A percentile compares a stretch with the other conserved stretches of the same genome.
phyloP scores from a whole-genome alignment of 2,329 filamentous ascomycete genomes.

The Botryotinia globosa region DNA sequence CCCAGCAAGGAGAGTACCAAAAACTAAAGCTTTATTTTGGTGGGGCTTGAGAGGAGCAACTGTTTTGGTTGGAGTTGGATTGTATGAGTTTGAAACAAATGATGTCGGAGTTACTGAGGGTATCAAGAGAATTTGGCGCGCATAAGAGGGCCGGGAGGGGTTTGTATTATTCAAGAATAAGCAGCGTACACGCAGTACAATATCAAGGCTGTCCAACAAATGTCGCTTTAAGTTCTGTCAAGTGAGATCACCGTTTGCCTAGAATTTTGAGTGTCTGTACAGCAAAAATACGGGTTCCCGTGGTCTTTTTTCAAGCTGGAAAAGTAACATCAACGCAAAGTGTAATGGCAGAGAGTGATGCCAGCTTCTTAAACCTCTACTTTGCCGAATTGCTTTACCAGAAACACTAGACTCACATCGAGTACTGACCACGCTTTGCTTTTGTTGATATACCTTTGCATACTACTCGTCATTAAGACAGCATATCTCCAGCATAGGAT shows the following conservation, averaged over 20 bases:
- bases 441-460: neutral
- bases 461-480: no score
- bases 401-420: neutral
- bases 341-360: neutral
- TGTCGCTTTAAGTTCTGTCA: neutral
- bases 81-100: conserved; percentile 99
- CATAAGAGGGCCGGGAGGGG: conserved; percentile 46
- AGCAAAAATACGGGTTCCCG: neutral
- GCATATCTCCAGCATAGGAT: neutral
- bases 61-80: conserved; percentile 75
- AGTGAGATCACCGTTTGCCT: conserved; percentile 2
- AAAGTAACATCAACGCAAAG: neutral
- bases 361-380: neutral
- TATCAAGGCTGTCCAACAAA: conserved; percentile 9
- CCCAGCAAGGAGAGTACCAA: conserved; percentile 67
- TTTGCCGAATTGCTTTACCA: neutral
- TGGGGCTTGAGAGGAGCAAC: conserved; percentile 81
- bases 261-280: neutral
- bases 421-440: neutral
- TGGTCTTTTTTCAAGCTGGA: neutral
- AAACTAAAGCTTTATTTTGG: conserved; percentile 61
- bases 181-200: conserved; percentile 13
- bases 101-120: conserved; percentile 92
- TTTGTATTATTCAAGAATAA: conserved; percentile 19
- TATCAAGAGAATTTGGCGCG: conserved; percentile 85